These are phyloP conservation scores for Lachancea thermotolerans DNA, from an alignment of 805 yeast species.

Conservation along the genomic window DNA sequence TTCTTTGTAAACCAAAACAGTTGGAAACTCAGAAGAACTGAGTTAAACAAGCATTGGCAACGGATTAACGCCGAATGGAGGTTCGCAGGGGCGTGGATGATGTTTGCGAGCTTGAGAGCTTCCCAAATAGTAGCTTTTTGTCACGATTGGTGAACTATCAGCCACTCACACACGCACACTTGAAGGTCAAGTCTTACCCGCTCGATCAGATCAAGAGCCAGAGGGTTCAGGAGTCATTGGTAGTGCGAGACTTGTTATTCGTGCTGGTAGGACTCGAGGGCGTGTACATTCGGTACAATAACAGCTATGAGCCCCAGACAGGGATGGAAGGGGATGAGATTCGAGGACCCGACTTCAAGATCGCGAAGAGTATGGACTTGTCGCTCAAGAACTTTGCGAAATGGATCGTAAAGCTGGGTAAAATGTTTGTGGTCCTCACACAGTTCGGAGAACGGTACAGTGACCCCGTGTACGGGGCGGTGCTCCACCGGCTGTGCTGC, in stretches of 20 bases:
- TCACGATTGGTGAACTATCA: constrained; percentile 8
- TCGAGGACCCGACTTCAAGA: constrained; percentile 58
- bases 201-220: constrained; percentile 41
- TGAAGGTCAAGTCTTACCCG: constrained; percentile 38
- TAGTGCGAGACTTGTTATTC: constrained; percentile 62
- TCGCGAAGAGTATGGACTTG: constrained; percentile 66
- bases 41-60: too few relatives aligned
- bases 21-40: too few relatives aligned
- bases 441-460: constrained; percentile 56
- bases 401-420: constrained; percentile 55
- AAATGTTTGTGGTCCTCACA: constrained; percentile 49
- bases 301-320: constrained; percentile 44
- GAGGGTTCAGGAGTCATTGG: constrained; percentile 62
- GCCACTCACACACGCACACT: constrained; percentile 9
- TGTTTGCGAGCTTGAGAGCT: not conserved
- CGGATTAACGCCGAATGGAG: constrained; percentile 1
- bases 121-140: not conserved
- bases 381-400: constrained; percentile 65
- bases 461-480: constrained; percentile 55
- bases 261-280: constrained; percentile 76
- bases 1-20: too few relatives aligned
- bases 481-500: constrained; percentile 65
- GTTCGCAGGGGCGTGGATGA: constrained; percentile 1
- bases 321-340: constrained; percentile 4
- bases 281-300: constrained; percentile 60